These are phyloP conservation scores for Penicillium sp. DNA, from an alignment of 2,329 filamentous ascomycete genomes.

Conservation along the genomic window DNA sequence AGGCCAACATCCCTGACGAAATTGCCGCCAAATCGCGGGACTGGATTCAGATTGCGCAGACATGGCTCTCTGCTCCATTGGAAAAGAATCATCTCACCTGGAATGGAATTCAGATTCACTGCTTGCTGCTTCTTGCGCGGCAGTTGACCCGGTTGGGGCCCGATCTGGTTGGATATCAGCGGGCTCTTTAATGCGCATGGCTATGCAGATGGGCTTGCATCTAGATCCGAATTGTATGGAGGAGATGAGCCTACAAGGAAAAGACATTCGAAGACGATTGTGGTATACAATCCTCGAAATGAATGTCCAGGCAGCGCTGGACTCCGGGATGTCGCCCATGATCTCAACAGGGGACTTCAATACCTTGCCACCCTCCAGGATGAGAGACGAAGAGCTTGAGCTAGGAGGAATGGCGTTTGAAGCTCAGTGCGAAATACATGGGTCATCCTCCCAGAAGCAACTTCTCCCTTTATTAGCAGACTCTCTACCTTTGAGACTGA, in stretches of 20 bases:
- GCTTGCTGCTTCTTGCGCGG: no score
- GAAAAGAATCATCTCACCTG: no score
- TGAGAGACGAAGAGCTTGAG: constrained; percentile 19
- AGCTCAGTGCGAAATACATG: background rate
- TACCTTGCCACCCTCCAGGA: constrained; percentile 28
- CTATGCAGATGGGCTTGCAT: constrained; percentile 13
- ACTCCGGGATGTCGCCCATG: constrained; percentile 33
- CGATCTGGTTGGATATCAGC: constrained; percentile 13
- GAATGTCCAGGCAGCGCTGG: constrained; percentile 33
- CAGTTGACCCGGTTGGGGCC: background rate
- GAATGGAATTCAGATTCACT: no score
- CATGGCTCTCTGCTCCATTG: no score
- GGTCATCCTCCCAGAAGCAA: background rate
- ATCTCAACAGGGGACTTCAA: constrained; percentile 37
- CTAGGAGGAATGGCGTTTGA: background rate
- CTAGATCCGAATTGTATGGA: constrained; percentile 6
- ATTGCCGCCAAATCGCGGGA: no score
- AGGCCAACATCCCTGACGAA: no score
- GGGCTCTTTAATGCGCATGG: constrained; percentile 10
- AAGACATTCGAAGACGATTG: constrained; percentile 34
- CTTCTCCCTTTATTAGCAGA: background rate
- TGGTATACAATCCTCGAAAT: constrained; percentile 43
- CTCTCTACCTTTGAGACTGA: background rate
- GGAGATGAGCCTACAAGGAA: background rate
- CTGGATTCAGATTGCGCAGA: no score